phyloP scores from a whole-genome alignment of 2,329 filamentous ascomycete species.

The Diaporthe sp. region DNA sequence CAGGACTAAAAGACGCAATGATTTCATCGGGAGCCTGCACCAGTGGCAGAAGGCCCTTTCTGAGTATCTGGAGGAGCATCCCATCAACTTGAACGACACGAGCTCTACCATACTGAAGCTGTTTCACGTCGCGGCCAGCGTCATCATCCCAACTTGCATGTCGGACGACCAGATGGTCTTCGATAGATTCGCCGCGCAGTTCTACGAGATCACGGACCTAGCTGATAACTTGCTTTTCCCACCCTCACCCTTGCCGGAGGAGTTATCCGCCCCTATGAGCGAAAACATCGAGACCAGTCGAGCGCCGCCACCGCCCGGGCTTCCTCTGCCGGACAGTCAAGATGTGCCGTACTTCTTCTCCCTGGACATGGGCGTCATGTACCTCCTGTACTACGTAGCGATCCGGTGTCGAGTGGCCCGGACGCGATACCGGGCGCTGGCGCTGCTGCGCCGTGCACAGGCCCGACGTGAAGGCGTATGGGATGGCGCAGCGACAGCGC shows the following conservation, averaged over 20 bases:
- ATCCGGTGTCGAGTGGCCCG: neutral
- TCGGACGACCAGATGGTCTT: constrained; percentile 1
- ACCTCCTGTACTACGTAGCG: neutral
- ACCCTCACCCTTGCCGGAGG: neutral
- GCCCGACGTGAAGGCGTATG: neutral
- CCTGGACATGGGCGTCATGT: neutral
- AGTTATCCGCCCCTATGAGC: neutral
- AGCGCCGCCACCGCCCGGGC: too few relatives aligned
- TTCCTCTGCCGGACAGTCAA: neutral
- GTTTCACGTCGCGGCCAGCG: neutral
- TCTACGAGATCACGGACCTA: neutral
- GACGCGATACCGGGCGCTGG: neutral
- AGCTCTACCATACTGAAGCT: neutral
- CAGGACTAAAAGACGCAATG: neutral
- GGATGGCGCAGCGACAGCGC: neutral
- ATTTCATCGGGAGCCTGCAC: neutral
- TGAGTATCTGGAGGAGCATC: neutral
- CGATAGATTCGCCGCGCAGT: neutral
- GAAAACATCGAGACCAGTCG: too few relatives aligned
- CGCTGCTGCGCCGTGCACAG: neutral
- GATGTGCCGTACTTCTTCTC: neutral
- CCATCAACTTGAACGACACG: neutral
- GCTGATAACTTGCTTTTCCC: neutral
- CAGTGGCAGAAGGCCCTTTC: neutral
- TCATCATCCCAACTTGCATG: neutral